phyloP scores from a whole-genome alignment of 1,284 basidiomycete genomes.

The Irpex rosettiformis region DNA sequence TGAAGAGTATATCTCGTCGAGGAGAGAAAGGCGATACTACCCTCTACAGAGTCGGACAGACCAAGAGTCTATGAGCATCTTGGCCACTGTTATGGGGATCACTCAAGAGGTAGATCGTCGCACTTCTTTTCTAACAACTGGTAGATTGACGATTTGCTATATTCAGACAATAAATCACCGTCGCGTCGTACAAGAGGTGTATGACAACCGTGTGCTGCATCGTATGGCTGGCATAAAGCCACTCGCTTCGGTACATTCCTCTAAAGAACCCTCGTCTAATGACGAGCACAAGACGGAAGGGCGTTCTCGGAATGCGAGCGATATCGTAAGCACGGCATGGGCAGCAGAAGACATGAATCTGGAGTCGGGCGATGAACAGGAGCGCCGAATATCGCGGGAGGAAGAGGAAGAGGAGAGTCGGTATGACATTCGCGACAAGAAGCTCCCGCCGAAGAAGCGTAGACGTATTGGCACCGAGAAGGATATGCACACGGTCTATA shows the following conservation, averaged over 20 bases:
- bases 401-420: constrained; percentile 46
- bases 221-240: constrained; percentile 52
- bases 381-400: constrained; percentile 2
- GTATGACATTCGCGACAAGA: constrained; percentile 43
- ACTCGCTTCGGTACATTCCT: constrained; percentile 12
- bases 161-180: constrained; percentile 70
- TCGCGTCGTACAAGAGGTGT: constrained; percentile 65
- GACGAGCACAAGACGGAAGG: constrained; percentile 10
- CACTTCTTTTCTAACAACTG: not conserved
- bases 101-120: constrained; percentile 69
- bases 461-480: constrained; percentile 34
- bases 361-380: constrained; percentile 23
- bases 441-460: constrained; percentile 45
- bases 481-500: constrained; percentile 44
- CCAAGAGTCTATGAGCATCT: constrained; percentile 72
- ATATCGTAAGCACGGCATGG: constrained; percentile 35
- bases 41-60: constrained; percentile 44
- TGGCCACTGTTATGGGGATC: constrained; percentile 79
- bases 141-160: not conserved
- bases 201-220: constrained; percentile 61
- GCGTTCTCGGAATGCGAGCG: constrained; percentile 16
- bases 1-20: constrained; percentile 55
- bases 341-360: constrained; percentile 39
- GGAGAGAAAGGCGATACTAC: constrained; percentile 43
- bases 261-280: constrained; percentile 21